Base-by-base conservation (phyloP, 371 early-diverging fungal species). In the Lichtheimia ramosa region DNA sequence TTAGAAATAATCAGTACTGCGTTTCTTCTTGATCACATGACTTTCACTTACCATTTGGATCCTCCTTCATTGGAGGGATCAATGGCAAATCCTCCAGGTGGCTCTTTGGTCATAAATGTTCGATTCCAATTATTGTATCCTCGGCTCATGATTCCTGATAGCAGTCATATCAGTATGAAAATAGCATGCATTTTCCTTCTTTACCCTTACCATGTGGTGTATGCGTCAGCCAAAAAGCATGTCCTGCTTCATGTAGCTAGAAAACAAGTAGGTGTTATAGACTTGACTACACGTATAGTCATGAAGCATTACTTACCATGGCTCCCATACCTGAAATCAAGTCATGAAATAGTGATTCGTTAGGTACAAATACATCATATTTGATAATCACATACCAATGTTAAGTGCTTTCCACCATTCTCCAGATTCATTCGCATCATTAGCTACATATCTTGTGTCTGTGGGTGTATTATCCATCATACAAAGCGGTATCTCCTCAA, bases 111-210 rank as follows among this genome's bases (percentile, higher is more conserved):
- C 61, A 84, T 76, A 48, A 89, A 89, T 6, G 86, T 79, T 25
- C 87, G 81, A 65, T 89, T 87, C 59, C 73, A 84, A 53, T 89
- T 79, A 50, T 87, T 83, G 64, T 74, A 89, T 2, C 89, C 89
- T 28, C 89, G 77, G 14, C 63, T 62, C 89, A 89, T 89, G 25
- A 89, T 76, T 8, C 89, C 88, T 65, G 25, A 16, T 5, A 16
- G 20, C 7, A 46, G 15, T 54, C n/a, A 23, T 5, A 48, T 18
- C 28, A n/a, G 28, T 5, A 39, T 41, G 14, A 41, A 12, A 7
- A 2, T 25, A 43, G 42, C 25, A 34, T 16, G 16, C 23, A 12
- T 14, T 16, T 6, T 5, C 5, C 16, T 24, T 25, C 20, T 3
- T 43, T 15, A 41, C 20, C 8, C 42, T 59, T 68, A 71, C 77